These are phyloP conservation scores for Taphrina sp. DNA, from an alignment of 1,139 yeast genomes.

Conservation along the genomic window DNA sequence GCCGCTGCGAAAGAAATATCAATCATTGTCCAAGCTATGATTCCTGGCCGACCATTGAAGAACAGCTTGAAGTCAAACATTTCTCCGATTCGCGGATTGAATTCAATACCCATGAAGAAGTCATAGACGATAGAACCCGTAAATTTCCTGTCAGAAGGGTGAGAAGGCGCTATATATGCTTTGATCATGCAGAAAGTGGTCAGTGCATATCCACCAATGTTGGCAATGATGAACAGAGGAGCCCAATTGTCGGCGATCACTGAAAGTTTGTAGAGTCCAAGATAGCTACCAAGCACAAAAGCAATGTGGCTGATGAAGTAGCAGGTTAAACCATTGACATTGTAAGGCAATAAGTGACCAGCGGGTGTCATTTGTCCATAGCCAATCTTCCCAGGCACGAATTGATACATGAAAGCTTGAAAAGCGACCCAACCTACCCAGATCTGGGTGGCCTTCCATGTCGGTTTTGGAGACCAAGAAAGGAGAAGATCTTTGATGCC, in stretches of 20 bases:
- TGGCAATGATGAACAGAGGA: constrained; percentile 30
- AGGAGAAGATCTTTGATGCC: constrained; percentile 11
- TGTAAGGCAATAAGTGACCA: constrained; percentile 32
- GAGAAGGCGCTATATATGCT: constrained; percentile 33
- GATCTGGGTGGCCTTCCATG: constrained; percentile 22
- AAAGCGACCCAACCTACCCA: constrained; percentile 31
- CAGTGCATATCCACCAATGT: constrained; percentile 30
- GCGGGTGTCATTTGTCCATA: constrained; percentile 35
- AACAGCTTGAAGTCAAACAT: constrained; percentile 82
- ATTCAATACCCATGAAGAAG: constrained; percentile 95
- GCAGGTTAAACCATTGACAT: constrained; percentile 33
- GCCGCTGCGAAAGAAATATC: constrained; percentile 78
- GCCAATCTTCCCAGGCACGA: constrained; percentile 32
- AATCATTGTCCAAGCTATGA: constrained; percentile 78
- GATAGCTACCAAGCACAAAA: constrained; percentile 21
- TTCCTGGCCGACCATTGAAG: constrained; percentile 92
- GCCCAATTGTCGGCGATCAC: constrained; percentile 34
- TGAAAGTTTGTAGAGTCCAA: constrained; percentile 24
- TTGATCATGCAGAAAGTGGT: constrained; percentile 33
- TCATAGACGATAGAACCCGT: constrained; percentile 46
- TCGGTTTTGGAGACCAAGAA: constrained; percentile 29
- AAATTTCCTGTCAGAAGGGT: constrained; percentile 33
- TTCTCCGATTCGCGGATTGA: constrained; percentile 79
- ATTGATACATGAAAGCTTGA: constrained; percentile 31
- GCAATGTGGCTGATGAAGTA: constrained; percentile 32